Base-by-base conservation (phyloP, 2,329 filamentous ascomycete species). In the Aureobasidium sp. region DNA sequence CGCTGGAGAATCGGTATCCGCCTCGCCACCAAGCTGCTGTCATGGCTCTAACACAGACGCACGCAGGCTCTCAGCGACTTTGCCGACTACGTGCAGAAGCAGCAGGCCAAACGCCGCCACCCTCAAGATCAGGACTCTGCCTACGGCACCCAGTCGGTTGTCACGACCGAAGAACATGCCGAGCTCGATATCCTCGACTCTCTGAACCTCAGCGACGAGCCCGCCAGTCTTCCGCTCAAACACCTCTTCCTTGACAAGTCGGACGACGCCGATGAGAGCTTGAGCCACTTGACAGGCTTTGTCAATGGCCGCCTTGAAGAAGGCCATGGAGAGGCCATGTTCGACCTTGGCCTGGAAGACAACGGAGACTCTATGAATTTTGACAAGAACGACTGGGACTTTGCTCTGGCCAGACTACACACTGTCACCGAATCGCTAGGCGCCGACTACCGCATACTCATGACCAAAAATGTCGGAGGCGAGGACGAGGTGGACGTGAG, bases 41-140 rank as follows among this genome's bases (percentile, higher is more conserved):
- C 29, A 9, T 35, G 45, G 17, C 52, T n/a, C 14, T 37, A 8
- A 37, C 3, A 31, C 24, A 31, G 15, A 29, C 22, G 15, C 12
- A 24, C 22, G 2, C 64, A 86, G 84, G 92, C 93, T 14, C 82
- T 99, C 61, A 94, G 89, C 78, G 94, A 97, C 69, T 99, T 99
- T 73, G 91, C 92, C 74, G 94, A 99, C 70, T 97, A 97, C 70
- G 94, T 97, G 67, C 91, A 97, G 75, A 89, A 91, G 73, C 92
- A 97, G 73, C 94, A 97, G 75, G 86, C 86, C 15, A 76, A 87
- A 54, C 86, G 89, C 50, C 76, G 75, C 45, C 72, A 74, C 44
- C 73, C 77, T 17, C 70, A 65, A 14, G 58, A 69, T 68, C 45
- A 14, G 57, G 68, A 54, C 44, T 64, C 72, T 58, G 56, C 69